These are phyloP conservation scores for Microsporum audouinii DNA, from an alignment of 2,329 filamentous ascomycete genomes.

Conservation along the genomic window DNA sequence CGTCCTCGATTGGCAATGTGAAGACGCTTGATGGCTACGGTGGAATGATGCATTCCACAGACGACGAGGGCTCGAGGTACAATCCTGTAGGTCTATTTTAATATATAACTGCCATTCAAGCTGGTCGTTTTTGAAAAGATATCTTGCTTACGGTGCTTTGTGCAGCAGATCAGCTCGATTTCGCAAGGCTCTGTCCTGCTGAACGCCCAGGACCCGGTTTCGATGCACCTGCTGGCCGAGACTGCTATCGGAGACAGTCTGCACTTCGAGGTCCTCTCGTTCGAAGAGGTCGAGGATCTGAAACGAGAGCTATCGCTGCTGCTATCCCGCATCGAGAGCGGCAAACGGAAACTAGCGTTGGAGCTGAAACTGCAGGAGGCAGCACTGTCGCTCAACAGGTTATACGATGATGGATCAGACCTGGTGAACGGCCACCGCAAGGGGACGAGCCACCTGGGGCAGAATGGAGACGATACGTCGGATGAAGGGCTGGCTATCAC, in stretches of 20 bases:
- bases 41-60: conserved; percentile 45
- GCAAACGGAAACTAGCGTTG: conserved; percentile 69
- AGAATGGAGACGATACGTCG: conserved; percentile 22
- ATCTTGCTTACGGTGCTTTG: not conserved
- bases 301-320: conserved; percentile 76
- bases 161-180: conserved; percentile 43
- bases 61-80: conserved; percentile 43
- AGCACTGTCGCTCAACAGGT: conserved; percentile 68
- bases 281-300: conserved; percentile 80
- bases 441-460: not conserved
- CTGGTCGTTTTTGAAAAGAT: not conserved
- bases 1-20: conserved; percentile 24
- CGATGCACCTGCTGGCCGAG: conserved; percentile 84
- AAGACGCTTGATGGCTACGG: conserved; percentile 50
- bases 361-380: conserved; percentile 94
- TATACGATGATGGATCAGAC: conserved; percentile 55
- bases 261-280: conserved; percentile 71
- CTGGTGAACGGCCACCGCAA: conserved; percentile 22
- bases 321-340: conserved; percentile 65
- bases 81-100: conserved; percentile 42
- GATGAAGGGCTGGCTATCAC: conserved; percentile 64
- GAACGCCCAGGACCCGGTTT: conserved; percentile 50
- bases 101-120: not conserved
- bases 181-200: conserved; percentile 26
- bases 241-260: conserved; percentile 84